phyloP scores from a whole-genome alignment of 1,284 basidiomycete species.

The Dichomitus squalens region DNA sequence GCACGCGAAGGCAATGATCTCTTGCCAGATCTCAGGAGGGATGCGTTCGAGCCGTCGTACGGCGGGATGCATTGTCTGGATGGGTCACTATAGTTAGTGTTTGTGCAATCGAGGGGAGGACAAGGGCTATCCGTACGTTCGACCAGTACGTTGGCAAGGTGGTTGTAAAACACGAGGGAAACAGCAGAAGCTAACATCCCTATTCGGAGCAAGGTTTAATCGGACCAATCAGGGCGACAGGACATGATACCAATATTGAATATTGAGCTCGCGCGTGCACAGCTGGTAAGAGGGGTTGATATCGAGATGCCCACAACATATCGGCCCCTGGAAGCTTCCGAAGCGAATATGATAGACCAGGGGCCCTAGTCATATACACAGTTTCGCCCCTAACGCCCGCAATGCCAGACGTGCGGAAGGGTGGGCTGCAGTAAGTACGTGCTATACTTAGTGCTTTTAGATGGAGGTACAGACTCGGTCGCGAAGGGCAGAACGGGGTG shows the following conservation, averaged over 20 bases:
- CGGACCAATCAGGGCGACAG: background rate
- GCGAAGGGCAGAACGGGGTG: background rate
- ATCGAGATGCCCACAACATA: too few relatives aligned
- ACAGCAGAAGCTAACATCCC: background rate
- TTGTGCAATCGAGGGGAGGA: too few relatives aligned
- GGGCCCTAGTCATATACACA: too few relatives aligned
- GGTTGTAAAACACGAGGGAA: background rate
- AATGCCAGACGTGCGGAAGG: too few relatives aligned
- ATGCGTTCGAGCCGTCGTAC: background rate
- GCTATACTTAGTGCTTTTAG: too few relatives aligned
- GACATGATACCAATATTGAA: background rate
- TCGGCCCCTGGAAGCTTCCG: too few relatives aligned
- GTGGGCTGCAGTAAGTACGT: too few relatives aligned
- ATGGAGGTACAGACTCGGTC: background rate
- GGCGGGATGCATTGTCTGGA: background rate
- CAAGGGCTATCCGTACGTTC: background rate
- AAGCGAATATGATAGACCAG: too few relatives aligned
- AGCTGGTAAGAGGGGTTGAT: background rate
- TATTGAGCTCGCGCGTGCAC: background rate
- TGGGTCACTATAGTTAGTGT: background rate
- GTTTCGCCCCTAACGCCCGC: too few relatives aligned
- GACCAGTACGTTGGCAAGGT: background rate
- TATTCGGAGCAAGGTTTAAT: background rate
- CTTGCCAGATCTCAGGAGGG: slow-evolving; percentile 10
- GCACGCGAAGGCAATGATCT: slow-evolving; percentile 7